These are phyloP conservation scores for Coffea canephora DNA, from an alignment of 257 asterid species.

Conservation along the genomic window DNA sequence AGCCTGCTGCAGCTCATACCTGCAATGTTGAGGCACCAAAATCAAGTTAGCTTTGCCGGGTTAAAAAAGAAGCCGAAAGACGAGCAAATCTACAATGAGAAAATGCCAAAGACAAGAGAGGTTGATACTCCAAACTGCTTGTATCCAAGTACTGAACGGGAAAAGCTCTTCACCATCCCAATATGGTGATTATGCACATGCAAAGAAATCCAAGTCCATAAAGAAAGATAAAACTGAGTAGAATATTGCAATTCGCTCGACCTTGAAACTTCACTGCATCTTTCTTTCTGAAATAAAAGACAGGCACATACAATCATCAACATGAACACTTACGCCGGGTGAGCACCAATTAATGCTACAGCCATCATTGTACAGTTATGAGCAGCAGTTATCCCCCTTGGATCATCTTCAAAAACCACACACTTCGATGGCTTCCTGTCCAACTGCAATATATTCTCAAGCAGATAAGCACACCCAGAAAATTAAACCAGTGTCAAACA, in stretches of 20 bases:
- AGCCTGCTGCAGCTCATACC: slow-evolving; percentile 84
- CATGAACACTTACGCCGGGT: slow-evolving; percentile 73
- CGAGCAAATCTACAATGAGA: neutral
- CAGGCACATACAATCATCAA: neutral
- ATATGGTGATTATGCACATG: neutral
- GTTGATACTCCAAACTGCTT: neutral
- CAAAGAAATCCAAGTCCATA: neutral
- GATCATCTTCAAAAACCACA: slow-evolving; percentile 92
- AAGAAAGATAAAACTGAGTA: neutral
- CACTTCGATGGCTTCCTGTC: slow-evolving; percentile 95
- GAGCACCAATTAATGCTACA: slow-evolving; percentile 87
- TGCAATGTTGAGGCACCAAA: slow-evolving; percentile 26
- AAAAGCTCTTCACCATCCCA: neutral
- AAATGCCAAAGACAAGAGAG: neutral
- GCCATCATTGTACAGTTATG: slow-evolving; percentile 99
- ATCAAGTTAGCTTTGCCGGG: neutral
- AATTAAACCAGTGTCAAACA: neutral
- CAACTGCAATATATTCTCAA: slow-evolving; percentile 45
- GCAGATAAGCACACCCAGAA: slow-evolving; percentile 4
- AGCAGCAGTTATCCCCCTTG: slow-evolving; percentile 91
- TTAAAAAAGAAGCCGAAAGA: neutral
- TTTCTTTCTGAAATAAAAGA: neutral
- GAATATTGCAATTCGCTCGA: no score
- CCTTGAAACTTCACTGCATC: neutral
- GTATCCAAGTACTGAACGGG: neutral